A percentile compares a stretch with the other conserved stretches of the same genome.
Evolutionary conservation across 306 rosid genomes (phyloP).

Genomic region (Quillaja saponaria): DNA sequence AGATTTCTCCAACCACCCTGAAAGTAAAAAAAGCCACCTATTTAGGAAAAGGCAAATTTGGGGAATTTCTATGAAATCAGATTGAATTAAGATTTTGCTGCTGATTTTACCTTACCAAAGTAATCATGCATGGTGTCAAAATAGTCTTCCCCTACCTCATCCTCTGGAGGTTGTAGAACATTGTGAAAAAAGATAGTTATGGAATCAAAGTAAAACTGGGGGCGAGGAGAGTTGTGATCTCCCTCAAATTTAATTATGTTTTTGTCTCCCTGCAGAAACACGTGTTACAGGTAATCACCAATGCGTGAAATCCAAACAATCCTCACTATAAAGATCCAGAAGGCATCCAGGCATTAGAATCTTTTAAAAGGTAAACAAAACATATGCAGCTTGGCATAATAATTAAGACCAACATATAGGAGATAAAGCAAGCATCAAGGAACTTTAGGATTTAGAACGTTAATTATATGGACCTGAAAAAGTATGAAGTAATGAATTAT

Average conservation of each 20-base stretch:
- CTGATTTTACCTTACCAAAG: slow-evolving; percentile 77
- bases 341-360: slow-evolving; percentile 6
- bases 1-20: slow-evolving; percentile 75
- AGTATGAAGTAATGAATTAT: background rate
- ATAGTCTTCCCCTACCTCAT: slow-evolving; percentile 69
- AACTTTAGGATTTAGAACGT: slow-evolving; percentile 9
- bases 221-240: slow-evolving; percentile 97
- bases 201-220: slow-evolving; percentile 90
- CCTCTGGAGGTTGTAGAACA: slow-evolving; percentile 92
- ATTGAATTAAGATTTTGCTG: slow-evolving; percentile 30
- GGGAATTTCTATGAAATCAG: slow-evolving; percentile 24
- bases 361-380: slow-evolving; percentile 10
- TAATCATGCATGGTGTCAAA: slow-evolving; percentile 61
- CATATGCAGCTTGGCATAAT: slow-evolving; percentile 4
- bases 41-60: slow-evolving; percentile 20
- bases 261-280: slow-evolving; percentile 81
- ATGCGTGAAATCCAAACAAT: slow-evolving; percentile 7
- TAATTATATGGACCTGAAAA: slow-evolving; percentile 13
- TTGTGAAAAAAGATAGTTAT: slow-evolving; percentile 86
- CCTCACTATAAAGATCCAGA: slow-evolving; percentile 13
- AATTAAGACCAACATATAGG: slow-evolving; percentile 8
- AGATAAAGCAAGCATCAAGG: slow-evolving; percentile 6
- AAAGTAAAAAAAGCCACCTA: slow-evolving; percentile 30
- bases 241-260: slow-evolving; percentile 91
- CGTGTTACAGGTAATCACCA: slow-evolving; percentile 9